Evolutionary conservation across 192 early-diverging fungal species (phyloP), one percentile per base, ranked within the genome.

Genomic region (Linnemannia exigua): DNA sequence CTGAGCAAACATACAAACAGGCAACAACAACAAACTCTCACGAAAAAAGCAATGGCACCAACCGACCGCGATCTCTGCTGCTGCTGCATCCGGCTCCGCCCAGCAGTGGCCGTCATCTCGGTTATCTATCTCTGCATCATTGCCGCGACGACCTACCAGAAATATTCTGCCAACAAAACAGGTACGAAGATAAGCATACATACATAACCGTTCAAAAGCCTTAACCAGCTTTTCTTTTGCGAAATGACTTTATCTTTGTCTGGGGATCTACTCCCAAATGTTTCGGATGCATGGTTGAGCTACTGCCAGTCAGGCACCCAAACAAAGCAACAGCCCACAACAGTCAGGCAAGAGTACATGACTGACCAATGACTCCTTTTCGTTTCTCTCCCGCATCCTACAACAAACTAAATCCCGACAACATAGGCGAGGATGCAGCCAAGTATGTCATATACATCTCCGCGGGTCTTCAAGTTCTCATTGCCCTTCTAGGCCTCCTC

Each of bases 121-220:
- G 33, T 86, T 33, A n/a, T 86, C 35, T 86, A 86, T 48, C 38
- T 86, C 22, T 74, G 44, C 15, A 68, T 86, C 46, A 79, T 44
- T 14, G 84, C 74, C 12, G 84, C 84, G 2, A 80, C 84, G n/a
- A 80, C 84, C 11, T 86, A 86, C 31, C 84, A 86, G 69, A 86
- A 86, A 66, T 86, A 80, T 8, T 22, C 25, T 15, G 84, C 84
- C 35, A 86, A 86, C 41, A 54, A 76, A 14, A 47, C 54, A 25
- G 84, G 84, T 86, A 76, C n/a, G 47, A 22, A n/a, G 19, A 54
- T 22, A 9, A 51, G 15, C 19, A 1, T 51, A 51, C n/a, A 58
- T 58, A n/a, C 52, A 11, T 25, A 22, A 52, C n/a, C n/a, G n/a
- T n/a, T n/a, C n/a, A n/a, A 20, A 54, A 5, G n/a, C 54, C 22